These are phyloP conservation scores for Triadica sebifera DNA, from an alignment of 345 rosid genomes.

Conservation along the genomic window DNA sequence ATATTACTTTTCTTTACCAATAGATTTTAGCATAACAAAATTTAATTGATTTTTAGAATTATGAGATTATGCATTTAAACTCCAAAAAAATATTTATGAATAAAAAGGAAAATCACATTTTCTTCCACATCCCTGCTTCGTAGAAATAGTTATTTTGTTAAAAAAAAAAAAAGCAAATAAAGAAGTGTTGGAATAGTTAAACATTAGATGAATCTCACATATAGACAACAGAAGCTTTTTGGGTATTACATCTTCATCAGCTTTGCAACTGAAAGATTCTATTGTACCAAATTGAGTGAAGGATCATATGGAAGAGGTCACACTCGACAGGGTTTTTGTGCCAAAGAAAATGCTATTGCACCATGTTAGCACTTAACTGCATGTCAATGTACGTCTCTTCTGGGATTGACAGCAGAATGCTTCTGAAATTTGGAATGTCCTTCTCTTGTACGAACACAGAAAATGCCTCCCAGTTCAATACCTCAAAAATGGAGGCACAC, in stretches of 20 bases:
- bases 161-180: too few species aligned
- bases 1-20: too few species aligned
- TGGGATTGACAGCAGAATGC: constrained; percentile 58
- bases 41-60: too few species aligned
- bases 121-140: too few species aligned
- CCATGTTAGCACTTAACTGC: constrained; percentile 63
- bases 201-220: too few species aligned
- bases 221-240: too few species aligned
- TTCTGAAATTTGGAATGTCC: constrained; percentile 62
- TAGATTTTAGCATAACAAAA: too few species aligned
- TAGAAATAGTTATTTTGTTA: too few species aligned
- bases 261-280: constrained; percentile 51
- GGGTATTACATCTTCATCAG: constrained; percentile 25
- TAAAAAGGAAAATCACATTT: too few species aligned
- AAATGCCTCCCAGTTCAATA: constrained; percentile 72
- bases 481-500: constrained; percentile 88
- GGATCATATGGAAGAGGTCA: constrained; percentile 75
- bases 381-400: constrained; percentile 57
- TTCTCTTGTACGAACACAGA: constrained; percentile 77
- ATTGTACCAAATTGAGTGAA: constrained; percentile 79
- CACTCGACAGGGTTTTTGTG: constrained; percentile 67
- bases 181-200: too few species aligned
- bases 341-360: constrained; percentile 89
- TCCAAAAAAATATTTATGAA: too few species aligned
- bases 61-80: too few species aligned